Conservation (phyloP, 1,284 basidiomycete genomes). For the Meira nashicola region DNA sequence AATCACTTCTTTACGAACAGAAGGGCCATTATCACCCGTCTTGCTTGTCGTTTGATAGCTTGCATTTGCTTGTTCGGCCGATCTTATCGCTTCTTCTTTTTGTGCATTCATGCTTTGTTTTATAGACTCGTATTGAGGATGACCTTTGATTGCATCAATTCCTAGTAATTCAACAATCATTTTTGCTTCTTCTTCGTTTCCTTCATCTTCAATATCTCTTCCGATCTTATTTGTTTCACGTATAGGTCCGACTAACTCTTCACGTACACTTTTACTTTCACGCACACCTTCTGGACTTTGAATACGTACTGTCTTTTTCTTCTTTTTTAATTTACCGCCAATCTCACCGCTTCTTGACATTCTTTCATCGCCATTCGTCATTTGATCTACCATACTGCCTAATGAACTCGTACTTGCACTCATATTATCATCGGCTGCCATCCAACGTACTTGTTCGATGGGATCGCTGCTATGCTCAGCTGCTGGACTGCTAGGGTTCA, state of each 20-base stretch:
- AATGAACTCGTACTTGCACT: conserved; percentile 1
- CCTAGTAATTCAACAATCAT: conserved; percentile 43
- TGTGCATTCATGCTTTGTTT: conserved; percentile 13
- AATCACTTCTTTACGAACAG: conserved; percentile 6
- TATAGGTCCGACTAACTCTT: background rate
- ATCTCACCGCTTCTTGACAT: background rate
- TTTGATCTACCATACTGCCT: background rate
- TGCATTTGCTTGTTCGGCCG: background rate
- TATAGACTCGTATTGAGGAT: conserved; percentile 25
- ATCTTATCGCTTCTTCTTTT: conserved; percentile 14
- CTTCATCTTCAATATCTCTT: background rate
- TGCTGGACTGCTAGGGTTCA: conserved; percentile 34
- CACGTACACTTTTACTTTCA: background rate
- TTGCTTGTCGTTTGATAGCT: background rate
- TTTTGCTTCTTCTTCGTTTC: conserved; percentile 37
- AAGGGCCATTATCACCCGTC: conserved; percentile 4
- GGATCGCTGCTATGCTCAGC: conserved; percentile 29
- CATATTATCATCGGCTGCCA: conserved; percentile 11
- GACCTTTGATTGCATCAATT: conserved; percentile 38
- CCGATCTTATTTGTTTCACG: background rate
- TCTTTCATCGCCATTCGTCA: conserved; percentile 4
- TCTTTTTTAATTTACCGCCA: background rate
- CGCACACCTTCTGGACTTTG: conserved; percentile 1
- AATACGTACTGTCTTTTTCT: conserved; percentile 11
- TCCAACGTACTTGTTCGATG: conserved; percentile 24